Conservation (phyloP, 352 stramenopile genomes). For the Phytophthora pisi region DNA sequence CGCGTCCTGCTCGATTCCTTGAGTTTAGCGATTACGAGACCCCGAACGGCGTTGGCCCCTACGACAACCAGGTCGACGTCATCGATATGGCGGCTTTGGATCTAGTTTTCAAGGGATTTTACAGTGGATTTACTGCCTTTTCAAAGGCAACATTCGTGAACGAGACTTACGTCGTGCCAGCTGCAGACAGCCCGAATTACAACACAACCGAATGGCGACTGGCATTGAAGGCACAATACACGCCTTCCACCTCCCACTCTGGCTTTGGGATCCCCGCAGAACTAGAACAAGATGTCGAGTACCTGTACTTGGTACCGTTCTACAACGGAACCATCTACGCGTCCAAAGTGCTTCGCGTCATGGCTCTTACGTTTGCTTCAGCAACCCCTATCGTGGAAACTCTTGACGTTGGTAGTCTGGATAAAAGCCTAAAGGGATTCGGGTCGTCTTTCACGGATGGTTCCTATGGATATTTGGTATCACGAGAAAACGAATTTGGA, state of each 20-base stretch:
- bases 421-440: slow-evolving; percentile 58
- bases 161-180: slow-evolving; percentile 62
- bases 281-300: slow-evolving; percentile 54
- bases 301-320: slow-evolving; percentile 73
- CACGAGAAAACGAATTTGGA: slow-evolving; percentile 56
- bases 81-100: slow-evolving; percentile 66
- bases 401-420: slow-evolving; percentile 55
- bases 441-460: slow-evolving; percentile 59
- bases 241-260: slow-evolving; percentile 43
- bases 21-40: slow-evolving; percentile 86
- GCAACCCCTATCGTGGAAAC: slow-evolving; percentile 53
- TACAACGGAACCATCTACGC: slow-evolving; percentile 63
- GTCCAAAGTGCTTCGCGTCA: slow-evolving; percentile 60
- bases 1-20: slow-evolving; percentile 70
- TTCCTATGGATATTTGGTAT: slow-evolving; percentile 73
- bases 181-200: slow-evolving; percentile 57
- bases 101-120: slow-evolving; percentile 57
- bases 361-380: slow-evolving; percentile 57
- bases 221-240: slow-evolving; percentile 57
- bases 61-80: slow-evolving; percentile 56
- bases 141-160: slow-evolving; percentile 57
- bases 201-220: slow-evolving; percentile 47
- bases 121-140: slow-evolving; percentile 67
- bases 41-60: slow-evolving; percentile 66
- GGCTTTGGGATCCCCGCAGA: slow-evolving; percentile 42